Percentiles rank a stretch among this genome's conserved stretches.
These are phyloP conservation scores for Candida montana DNA, from an alignment of 805 yeast species.

Conservation along the genomic window DNA sequence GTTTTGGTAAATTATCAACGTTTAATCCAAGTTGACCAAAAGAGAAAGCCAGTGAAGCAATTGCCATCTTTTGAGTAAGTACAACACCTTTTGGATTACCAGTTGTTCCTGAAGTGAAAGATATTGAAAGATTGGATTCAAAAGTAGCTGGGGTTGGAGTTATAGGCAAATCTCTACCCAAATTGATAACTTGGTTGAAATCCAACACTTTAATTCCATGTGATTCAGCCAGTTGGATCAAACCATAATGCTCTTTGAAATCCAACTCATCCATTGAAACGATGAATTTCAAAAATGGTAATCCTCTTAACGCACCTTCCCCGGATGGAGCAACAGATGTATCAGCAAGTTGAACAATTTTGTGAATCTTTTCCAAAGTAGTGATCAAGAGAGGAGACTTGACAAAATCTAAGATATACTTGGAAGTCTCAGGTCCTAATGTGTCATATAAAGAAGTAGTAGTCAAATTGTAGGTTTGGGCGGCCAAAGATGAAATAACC, in stretches of 20 bases:
- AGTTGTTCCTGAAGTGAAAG: constrained; percentile 60
- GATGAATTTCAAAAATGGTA: constrained; percentile 37
- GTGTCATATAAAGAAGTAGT: constrained; percentile 11
- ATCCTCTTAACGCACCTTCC: constrained; percentile 12
- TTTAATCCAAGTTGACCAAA: constrained; percentile 21
- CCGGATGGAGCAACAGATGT: constrained; percentile 5
- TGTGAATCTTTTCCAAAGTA: constrained; percentile 29
- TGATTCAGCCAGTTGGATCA: constrained; percentile 22
- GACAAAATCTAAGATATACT: constrained; percentile 10
- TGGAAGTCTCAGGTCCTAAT: constrained; percentile 9
- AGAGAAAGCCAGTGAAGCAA: constrained; percentile 25
- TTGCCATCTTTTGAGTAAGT: constrained; percentile 38
- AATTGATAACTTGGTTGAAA: constrained; percentile 33
- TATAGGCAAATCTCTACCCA: constrained; percentile 33
- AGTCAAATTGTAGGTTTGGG: constrained; percentile 21
- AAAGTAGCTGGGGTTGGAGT: constrained; percentile 36
- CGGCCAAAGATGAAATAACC: constrained; percentile 60
- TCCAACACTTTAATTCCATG: constrained; percentile 29
- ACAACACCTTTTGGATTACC: constrained; percentile 63
- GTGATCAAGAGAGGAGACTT: constrained; percentile 19
- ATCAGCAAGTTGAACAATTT: constrained; percentile 17
- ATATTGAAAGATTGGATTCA: constrained; percentile 40
- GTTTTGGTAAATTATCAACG: constrained; percentile 15
- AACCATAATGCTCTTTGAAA: constrained; percentile 27
- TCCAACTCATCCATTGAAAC: constrained; percentile 42